phyloP scores from a whole-genome alignment of 164 flowering plant species.

The Nymphaea colorata region DNA sequence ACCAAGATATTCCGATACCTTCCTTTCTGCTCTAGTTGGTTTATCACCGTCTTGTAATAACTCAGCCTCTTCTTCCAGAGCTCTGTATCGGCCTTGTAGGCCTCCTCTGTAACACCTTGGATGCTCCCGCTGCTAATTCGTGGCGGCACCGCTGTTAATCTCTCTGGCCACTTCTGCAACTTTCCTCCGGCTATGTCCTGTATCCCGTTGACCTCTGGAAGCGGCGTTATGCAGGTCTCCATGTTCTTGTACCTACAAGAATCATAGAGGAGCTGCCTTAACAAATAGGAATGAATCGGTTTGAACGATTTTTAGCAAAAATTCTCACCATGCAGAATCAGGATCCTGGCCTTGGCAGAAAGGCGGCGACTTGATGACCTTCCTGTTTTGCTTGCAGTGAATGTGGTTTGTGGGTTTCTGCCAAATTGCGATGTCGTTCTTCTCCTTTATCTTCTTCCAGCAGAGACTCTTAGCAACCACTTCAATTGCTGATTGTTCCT shows the following conservation, averaged over 20 bases:
- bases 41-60: slow-evolving; percentile 49
- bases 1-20: slow-evolving; percentile 80
- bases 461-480: slow-evolving; percentile 55
- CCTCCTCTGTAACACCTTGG: slow-evolving; percentile 43
- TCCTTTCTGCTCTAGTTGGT: slow-evolving; percentile 50
- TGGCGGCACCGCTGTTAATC: slow-evolving; percentile 66
- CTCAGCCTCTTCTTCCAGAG: slow-evolving; percentile 61
- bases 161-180: slow-evolving; percentile 68
- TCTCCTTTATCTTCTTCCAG: slow-evolving; percentile 76
- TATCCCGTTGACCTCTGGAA: slow-evolving; percentile 48
- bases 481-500: slow-evolving; percentile 58
- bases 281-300: not conserved
- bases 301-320: not conserved
- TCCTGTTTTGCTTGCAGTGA: slow-evolving; percentile 52
- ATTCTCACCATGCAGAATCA: slow-evolving; percentile 64
- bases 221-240: slow-evolving; percentile 73
- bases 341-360: slow-evolving; percentile 57
- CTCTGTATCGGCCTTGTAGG: slow-evolving; percentile 34
- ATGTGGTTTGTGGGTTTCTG: slow-evolving; percentile 80
- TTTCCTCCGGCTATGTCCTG: slow-evolving; percentile 56
- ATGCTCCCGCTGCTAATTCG: slow-evolving; percentile 55
- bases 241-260: slow-evolving; percentile 58
- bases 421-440: slow-evolving; percentile 74
- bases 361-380: slow-evolving; percentile 41
- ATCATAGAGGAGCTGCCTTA: not conserved